Base-by-base conservation (phyloP, 2,329 filamentous ascomycete genomes). In the Phoma herbarum region DNA sequence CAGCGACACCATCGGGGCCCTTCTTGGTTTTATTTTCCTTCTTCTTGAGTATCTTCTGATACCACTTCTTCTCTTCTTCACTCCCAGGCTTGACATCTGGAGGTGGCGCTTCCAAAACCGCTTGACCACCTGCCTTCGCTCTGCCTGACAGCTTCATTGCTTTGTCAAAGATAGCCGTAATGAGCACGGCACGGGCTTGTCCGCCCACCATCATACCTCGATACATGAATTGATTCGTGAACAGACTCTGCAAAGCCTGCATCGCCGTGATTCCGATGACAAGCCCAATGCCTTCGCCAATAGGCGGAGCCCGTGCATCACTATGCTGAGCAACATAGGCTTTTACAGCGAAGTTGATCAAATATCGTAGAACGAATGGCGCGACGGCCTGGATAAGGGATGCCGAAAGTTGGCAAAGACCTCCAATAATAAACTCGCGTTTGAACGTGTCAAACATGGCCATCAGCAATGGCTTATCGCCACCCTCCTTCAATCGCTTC, bases 161-260 rank as follows among this genome's bases (percentile, higher is more conserved):
- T 77, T 98, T 98, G 74, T 95, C 91, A 71, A 96, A 98, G 57
- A 98, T 92, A 58, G 93, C 80, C 22, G 90, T 87, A 66, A 97
- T 96, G 42, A 98, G 80, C 0, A 92, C 90, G 1, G 89, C 92
- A 73, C 94, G 86, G 8, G 86, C 81, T 79, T 97, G 89, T 0
- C 92, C 95, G 62, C 94, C 95, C 37, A 96, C 87, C 79, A 96
- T 88, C 90, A 97, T 96, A 22, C 94, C 93, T 22, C 89, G 87
- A 71, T 94, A 98, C 71, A 98, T 89, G 79, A 96, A 97, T 72
- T 98, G 94, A 71, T 93, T 96, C 2, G 88, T 92, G 25, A 87
- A 87, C 63, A 96, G 72, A 74, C 90, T 94, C 77, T 96, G 92
- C 11, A 89, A 72, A 20, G 93, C 83, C 75, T 97, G 93, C 92